Evolutionary conservation across 306 rosid genomes (phyloP), one percentile per base, ranked within the genome.

Genomic region (Canavalia ensiformis): DNA sequence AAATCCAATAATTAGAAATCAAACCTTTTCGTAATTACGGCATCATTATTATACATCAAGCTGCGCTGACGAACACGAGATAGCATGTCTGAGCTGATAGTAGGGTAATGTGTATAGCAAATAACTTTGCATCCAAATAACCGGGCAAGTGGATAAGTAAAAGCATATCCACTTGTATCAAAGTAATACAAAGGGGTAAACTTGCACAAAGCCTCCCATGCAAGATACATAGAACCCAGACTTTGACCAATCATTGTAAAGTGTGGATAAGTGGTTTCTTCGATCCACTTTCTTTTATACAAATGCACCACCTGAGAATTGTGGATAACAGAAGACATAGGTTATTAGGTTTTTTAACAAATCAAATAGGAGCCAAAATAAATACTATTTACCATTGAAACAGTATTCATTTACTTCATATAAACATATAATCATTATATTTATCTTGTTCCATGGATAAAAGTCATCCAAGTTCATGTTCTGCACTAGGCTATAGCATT

Each of bases 191-290:
- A 68, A 6, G 99, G 99, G 37, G 96, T 93, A 76, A 89, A 87
- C 64, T 90, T 91, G 85, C 91, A 82, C 84, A 95, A 86, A 63
- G 99, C 99, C 82, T 95, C 98, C 97, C 96, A 93, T 0, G 89
- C 83, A 62, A 95, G 93, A 84, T 90, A 95, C 74, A 93, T 59
- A 28, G 98, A 93, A 55, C 99, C 97, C 34, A 93, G 76, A 85
- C 97, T 93, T 82, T 95, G 99, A 75, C 96, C 99, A 39, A 93
- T 95, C 96, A 93, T 95, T 2, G 98, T 95, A 56, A 95, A 89
- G 74, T 84, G 95, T 1, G 98, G 97, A 86, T 91, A 95, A 46
- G 96, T 91, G 8, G 90, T 55, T 84, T 93, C 99, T 87, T 91
- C 97, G 72, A 95, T 85, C 97, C 97, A 95, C 58, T 86, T 92